Evolutionary conservation across 371 early-diverging fungal species (phyloP), one percentile per base, ranked within the genome.

Genomic region (Rhizopus microsporus): DNA sequence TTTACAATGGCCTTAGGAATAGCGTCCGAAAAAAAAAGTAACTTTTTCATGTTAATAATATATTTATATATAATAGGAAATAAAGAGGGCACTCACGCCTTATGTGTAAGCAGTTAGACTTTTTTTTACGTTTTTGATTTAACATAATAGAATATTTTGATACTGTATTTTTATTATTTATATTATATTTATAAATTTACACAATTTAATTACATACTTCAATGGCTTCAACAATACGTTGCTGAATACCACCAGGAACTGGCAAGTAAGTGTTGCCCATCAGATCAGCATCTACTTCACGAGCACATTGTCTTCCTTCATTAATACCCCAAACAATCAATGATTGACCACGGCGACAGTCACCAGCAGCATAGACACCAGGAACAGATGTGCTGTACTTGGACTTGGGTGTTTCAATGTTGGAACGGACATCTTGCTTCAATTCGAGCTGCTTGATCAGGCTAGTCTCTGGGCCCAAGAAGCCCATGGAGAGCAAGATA

Each of bases 251-350:
- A 58, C 89, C 89, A 16, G 87, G 64, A 10, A 87, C 82, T 39
- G 89, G 89, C 31, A 89, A 60, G 33, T 78, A 76, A n/a, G 86
- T 86, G 56, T 73, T 86, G 54, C 91, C 88, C 79, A 80, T 84
- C 63, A 98, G 69, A 65, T 75, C 83, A 51, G 87, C 64, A 68
- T 98, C 98, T 7, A 97, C 85, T 70, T 95, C 94, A 35, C 96
- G 86, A 5, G 98, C 98, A 51, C 93, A 92, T 75, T 91, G 88
- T 37, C 98, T 87, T 44, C 98, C 98, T 79, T 98, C 98, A 68
- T 93, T 94, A 72, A 98, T 96, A 67, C 92, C 97, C 95, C 95
- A 95, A 30, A 98, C 98, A 61, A 98, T 91, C 57, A 98, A 72
- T 15, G 88, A 88, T 78, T 95, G 95, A 31, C 98, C 98, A 35